phyloP scores from a whole-genome alignment of 2,329 filamentous ascomycete genomes.

The Chalaropsis ovoidea region DNA sequence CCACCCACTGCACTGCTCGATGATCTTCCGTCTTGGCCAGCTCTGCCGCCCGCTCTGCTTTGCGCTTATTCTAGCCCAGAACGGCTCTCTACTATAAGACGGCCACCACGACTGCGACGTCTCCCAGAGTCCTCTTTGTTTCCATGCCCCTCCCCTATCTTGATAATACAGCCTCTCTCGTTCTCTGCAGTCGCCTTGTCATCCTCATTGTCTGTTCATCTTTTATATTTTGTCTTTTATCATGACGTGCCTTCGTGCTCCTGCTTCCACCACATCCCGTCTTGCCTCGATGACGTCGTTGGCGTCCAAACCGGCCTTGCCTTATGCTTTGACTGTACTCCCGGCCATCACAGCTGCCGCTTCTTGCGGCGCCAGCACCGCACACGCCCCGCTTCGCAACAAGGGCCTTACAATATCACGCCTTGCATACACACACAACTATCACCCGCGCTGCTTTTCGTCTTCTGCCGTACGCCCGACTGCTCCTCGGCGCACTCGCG shows the following conservation, averaged over 20 bases:
- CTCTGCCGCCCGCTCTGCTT: not conserved
- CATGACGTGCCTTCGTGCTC: constrained; percentile 18
- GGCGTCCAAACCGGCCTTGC: not conserved
- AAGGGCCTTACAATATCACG: constrained; percentile 18
- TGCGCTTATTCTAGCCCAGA: constrained; percentile 7
- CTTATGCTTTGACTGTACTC: not conserved
- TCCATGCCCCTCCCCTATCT: not conserved
- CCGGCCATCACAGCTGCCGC: not conserved
- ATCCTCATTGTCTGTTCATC: not conserved
- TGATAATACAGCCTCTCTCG: not conserved
- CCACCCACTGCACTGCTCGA: not conserved
- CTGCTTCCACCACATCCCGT: constrained; percentile 2
- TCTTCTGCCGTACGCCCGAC: constrained; percentile 26
- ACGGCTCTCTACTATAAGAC: not conserved
- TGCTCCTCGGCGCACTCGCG: constrained; percentile 36
- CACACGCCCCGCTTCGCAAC: not conserved
- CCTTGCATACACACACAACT: constrained; percentile 7
- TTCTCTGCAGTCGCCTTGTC: not conserved
- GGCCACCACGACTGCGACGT: not conserved
- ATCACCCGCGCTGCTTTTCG: constrained; percentile 29
- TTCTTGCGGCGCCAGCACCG: not conserved
- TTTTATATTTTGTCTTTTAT: constrained; percentile 9
- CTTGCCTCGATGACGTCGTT: constrained; percentile 20
- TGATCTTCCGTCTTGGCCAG: not conserved
- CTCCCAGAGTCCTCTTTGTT: not conserved